Conservation (phyloP, 371 early-diverging fungal species). For the Quaeritorhiza haematococci region DNA sequence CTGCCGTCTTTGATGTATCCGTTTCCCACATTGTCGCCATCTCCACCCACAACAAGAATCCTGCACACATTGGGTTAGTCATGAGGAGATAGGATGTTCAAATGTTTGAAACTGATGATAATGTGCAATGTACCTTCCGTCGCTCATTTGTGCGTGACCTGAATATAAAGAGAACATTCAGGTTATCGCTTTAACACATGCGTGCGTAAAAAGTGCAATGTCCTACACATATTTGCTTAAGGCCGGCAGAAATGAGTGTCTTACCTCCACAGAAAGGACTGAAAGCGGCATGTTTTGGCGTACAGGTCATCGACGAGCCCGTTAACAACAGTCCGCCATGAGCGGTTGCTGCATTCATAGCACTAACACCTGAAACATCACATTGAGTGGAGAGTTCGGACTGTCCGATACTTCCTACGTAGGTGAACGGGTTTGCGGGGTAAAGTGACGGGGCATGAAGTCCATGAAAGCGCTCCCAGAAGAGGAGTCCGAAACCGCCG, state of each 20-base stretch:
- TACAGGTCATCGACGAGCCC: too few species aligned
- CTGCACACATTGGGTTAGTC: too few species aligned
- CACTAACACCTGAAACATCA: too few species aligned
- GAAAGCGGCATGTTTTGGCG: background rate
- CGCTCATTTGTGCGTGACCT: constrained; percentile 7
- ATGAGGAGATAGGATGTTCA: too few species aligned
- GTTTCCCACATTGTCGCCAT: constrained; percentile 17
- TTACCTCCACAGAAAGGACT: background rate
- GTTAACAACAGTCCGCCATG: too few species aligned
- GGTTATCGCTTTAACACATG: too few species aligned
- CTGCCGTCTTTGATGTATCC: constrained; percentile 11
- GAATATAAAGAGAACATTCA: background rate
- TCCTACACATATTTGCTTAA: background rate
- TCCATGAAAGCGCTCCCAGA: constrained; percentile 18
- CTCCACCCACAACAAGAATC: constrained; percentile 19
- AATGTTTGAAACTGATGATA: too few species aligned
- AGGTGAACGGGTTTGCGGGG: constrained; percentile 13
- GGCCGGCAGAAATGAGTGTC: background rate
- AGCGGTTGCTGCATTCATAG: too few species aligned
- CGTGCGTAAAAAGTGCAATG: background rate
- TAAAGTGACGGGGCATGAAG: constrained; percentile 15
- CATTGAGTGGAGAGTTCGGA: constrained; percentile 10
- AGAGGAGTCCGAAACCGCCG: background rate
- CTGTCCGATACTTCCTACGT: constrained; percentile 6
- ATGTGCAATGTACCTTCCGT: too few species aligned